A percentile compares a stretch with the other conserved stretches of the same genome.
Evolutionary conservation across 495 filamentous ascomycete genomes (phyloP).

Genomic region (Talaromyces ruber): DNA sequence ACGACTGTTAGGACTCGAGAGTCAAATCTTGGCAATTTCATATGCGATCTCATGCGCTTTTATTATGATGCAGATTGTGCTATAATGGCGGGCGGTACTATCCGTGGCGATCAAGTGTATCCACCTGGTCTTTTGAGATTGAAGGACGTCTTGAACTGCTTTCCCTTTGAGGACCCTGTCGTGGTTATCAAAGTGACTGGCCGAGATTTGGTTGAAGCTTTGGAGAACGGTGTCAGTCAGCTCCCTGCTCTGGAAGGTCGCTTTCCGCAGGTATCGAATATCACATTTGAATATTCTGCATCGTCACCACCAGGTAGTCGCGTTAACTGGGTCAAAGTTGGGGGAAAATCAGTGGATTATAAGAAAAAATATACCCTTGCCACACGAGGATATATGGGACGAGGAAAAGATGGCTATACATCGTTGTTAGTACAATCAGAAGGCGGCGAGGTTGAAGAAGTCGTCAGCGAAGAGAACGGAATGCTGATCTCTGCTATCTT

Average conservation of each 20-base stretch:
- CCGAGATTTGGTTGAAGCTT: constrained; percentile 56
- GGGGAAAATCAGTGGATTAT: constrained; percentile 47
- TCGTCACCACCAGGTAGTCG: constrained; percentile 48
- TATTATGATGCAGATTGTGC: constrained; percentile 74
- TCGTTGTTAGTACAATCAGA: constrained; percentile 60
- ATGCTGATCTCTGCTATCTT: constrained; percentile 76
- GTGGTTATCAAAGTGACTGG: constrained; percentile 65
- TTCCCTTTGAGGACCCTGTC: constrained; percentile 88
- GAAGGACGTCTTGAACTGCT: constrained; percentile 71
- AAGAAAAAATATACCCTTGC: constrained; percentile 56
- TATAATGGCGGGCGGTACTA: constrained; percentile 82
- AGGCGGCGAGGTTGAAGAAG: constrained; percentile 64
- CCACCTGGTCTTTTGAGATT: constrained; percentile 65
- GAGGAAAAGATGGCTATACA: constrained; percentile 78
- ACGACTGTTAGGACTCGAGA: constrained; percentile 68
- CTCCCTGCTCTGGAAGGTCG: constrained; percentile 76
- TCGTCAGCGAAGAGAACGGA: constrained; percentile 79
- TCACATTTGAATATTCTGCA: constrained; percentile 61
- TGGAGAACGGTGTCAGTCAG: constrained; percentile 74
- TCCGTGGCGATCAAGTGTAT: constrained; percentile 84
- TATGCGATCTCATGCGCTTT: constrained; percentile 81
- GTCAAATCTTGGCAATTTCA: constrained; percentile 82
- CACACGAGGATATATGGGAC: constrained; percentile 78
- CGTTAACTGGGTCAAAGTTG: constrained; percentile 53
- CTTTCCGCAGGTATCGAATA: constrained; percentile 72